Conservation (phyloP, 768 basidiomycete species). For the Leccinum incarnatum region DNA sequence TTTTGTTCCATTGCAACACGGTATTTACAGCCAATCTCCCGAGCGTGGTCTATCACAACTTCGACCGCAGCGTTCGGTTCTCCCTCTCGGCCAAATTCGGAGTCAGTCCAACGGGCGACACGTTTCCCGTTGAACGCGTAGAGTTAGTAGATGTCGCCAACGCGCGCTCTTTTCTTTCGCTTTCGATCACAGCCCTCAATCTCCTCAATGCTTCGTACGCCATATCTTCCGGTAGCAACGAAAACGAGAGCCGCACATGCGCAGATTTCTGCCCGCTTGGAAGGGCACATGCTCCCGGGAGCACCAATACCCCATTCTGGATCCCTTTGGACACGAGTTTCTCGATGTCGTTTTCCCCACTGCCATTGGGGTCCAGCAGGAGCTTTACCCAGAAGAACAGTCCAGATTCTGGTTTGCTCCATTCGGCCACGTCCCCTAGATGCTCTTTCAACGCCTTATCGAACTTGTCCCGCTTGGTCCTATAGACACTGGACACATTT, state of each 20-base stretch:
- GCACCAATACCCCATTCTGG: conserved; percentile 72
- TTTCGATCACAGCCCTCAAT: conserved; percentile 38
- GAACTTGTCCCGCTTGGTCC: conserved; percentile 66
- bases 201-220: conserved; percentile 66
- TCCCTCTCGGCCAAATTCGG: neutral
- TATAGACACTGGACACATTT: conserved; percentile 61
- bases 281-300: conserved; percentile 76
- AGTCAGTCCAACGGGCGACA: neutral
- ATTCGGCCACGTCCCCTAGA: conserved; percentile 67
- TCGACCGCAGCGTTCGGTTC: neutral
- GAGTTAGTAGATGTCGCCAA: neutral
- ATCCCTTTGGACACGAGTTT: conserved; percentile 62
- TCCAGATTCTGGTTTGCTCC: conserved; percentile 47
- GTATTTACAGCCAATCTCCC: too few species aligned
- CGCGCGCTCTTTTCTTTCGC: conserved; percentile 10
- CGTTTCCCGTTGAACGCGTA: neutral
- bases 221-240: conserved; percentile 51
- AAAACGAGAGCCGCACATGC: conserved; percentile 76
- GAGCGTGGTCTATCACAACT: neutral
- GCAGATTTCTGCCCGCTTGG: conserved; percentile 62
- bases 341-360: conserved; percentile 56
- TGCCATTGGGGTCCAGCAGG: conserved; percentile 34
- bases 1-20: neutral
- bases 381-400: conserved; percentile 50
- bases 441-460: conserved; percentile 66